A percentile compares a stretch with the other conserved stretches of the same genome.
Conservation (phyloP, 1,284 basidiomycete genomes). For the Fomes fomentarius region DNA sequence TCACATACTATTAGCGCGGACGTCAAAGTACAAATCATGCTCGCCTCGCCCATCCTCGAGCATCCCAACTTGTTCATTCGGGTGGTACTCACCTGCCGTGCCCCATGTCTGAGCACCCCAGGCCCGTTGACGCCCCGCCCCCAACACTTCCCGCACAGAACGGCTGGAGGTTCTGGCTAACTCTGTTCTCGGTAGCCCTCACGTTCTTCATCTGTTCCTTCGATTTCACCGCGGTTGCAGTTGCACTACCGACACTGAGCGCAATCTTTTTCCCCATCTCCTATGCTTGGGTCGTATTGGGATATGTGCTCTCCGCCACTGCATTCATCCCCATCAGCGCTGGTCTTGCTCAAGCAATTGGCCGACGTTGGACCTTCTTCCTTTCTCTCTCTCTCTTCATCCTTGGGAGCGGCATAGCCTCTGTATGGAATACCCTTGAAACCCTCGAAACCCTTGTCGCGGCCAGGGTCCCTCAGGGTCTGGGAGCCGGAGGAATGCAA, state of each 20-base stretch:
- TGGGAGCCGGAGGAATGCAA: neutral
- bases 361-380: neutral
- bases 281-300: neutral
- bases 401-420: neutral
- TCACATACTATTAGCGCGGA: too few relatives aligned
- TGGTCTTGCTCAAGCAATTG: neutral
- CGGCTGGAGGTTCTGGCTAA: neutral
- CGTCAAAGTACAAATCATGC: too few relatives aligned
- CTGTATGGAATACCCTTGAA: neutral
- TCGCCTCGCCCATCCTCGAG: too few relatives aligned
- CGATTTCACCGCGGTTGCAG: neutral
- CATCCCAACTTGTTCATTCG: too few relatives aligned
- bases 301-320: neutral
- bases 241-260: neutral
- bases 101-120: too few relatives aligned
- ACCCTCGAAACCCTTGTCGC: neutral
- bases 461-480: neutral
- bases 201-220: neutral
- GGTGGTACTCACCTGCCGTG: too few relatives aligned
- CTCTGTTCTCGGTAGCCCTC: neutral
- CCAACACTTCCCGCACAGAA: neutral
- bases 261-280: neutral
- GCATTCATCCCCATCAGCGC: neutral
- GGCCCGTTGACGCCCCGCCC: too few relatives aligned
- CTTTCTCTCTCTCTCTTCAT: neutral